Evolutionary conservation across 2,329 filamentous ascomycete species (phyloP).

Genomic region (Zasmidium citrigriseum): DNA sequence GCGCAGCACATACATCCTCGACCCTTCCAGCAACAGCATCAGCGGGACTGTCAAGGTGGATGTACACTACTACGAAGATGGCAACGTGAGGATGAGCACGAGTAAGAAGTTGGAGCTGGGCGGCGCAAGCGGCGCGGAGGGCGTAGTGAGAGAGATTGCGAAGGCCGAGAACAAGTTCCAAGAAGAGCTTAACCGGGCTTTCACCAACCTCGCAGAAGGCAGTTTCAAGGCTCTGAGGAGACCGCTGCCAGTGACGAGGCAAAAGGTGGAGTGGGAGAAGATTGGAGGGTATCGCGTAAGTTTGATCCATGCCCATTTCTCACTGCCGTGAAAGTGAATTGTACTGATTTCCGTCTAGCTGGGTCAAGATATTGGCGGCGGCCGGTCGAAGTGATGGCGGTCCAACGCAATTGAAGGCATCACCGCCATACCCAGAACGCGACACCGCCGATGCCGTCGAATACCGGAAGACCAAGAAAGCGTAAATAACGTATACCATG

Average conservation of each 20-base stretch:
- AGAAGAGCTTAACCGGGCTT: constrained; percentile 90
- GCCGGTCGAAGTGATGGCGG: constrained; percentile 38
- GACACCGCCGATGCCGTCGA: too few species aligned
- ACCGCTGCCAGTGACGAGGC: constrained; percentile 92
- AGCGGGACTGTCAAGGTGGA: constrained; percentile 86
- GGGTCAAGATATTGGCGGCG: constrained; percentile 55
- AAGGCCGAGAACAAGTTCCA: constrained; percentile 87
- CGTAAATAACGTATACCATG: too few species aligned
- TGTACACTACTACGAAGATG: constrained; percentile 99
- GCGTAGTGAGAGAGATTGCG: constrained; percentile 76
- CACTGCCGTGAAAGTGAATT: too few species aligned
- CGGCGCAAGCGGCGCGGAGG: constrained; percentile 62
- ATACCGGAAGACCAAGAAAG: too few species aligned
- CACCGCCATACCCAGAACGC: too few species aligned
- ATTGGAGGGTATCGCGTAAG: constrained; percentile 85
- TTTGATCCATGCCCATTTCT: too few species aligned
- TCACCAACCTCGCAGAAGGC: constrained; percentile 84
- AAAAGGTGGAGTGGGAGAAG: constrained; percentile 99
- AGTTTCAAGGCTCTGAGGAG: constrained; percentile 91
- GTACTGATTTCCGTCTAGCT: too few species aligned
- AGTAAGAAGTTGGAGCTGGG: constrained; percentile 70
- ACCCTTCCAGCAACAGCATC: constrained; percentile 67
- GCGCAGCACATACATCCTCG: constrained; percentile 82
- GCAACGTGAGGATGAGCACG: constrained; percentile 92
- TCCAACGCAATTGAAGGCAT: too few species aligned